Base-by-base conservation (phyloP, 2,329 filamentous ascomycete genomes). In the Aspergillus intermedius region DNA sequence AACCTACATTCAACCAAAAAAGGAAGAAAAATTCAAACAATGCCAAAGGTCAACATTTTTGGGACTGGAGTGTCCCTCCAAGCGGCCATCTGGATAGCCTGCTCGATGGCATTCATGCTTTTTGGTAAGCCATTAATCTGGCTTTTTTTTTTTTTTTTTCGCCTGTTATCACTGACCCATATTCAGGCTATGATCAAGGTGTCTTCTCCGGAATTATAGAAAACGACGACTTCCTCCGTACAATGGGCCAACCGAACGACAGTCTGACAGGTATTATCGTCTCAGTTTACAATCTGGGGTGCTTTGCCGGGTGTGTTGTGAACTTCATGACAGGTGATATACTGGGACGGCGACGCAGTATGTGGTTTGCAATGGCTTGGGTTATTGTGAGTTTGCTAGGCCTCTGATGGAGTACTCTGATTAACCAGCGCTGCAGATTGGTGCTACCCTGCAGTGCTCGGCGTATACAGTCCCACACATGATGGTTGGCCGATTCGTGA, bases 161-260 rank as follows among this genome's bases (percentile, higher is more conserved):
- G 21, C 21, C 21, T 5, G 21, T 22, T 4, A 22, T 22, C 4
- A 22, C 21, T 22, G 21, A 22, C 21, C 21, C 21, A 5, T 5
- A 22, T 22, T 5, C 21, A 65, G 74, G 73, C 2, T 77, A 77
- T 41, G 75, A 77, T 28, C 74, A 77, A 54, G 74, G 74, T 37
- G 72, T 76, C 0, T 76, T 77, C 51, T 68, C 71, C 2, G 73
- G 73, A 9, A 73, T 78, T n/a, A 63, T 77, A 9, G 67, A 72
- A 8, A 75, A 72, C 30, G 56, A 69, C 12, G 66, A 77, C 45
- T 77, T 72, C 54, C 61, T 76, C 5, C 48, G 60, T 3, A 61
- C 67, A 2, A 71, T 76, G 32, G 49, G 64, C 21, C 52, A 71
- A 49, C 70, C 71, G 2, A 58, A 58, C 13, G 64, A 67, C 17